Conservation (phyloP, 2,329 filamentous ascomycete species). For the Botrytis fabae region DNA sequence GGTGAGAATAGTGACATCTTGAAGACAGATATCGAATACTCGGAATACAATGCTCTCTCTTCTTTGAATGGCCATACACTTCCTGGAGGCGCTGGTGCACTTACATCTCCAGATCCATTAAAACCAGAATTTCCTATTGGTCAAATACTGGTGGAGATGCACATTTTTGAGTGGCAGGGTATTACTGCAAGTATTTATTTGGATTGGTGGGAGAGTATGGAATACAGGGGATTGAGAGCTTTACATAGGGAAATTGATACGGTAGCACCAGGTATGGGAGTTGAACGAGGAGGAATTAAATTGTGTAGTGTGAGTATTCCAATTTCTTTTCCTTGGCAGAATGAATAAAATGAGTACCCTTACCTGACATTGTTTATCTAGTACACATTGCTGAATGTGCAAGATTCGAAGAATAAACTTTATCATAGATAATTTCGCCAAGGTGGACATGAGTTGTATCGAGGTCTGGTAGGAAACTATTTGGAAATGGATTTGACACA, state of each 20-base stretch:
- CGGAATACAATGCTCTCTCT: slow-evolving; percentile 42
- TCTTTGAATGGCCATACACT: slow-evolving; percentile 30
- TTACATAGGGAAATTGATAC: slow-evolving; percentile 38
- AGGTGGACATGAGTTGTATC: not conserved
- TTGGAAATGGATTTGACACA: not conserved
- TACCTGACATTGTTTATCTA: not conserved
- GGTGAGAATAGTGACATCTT: slow-evolving; percentile 41
- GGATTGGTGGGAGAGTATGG: slow-evolving; percentile 39
- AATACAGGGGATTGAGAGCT: slow-evolving; percentile 36
- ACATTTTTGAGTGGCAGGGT: slow-evolving; percentile 31
- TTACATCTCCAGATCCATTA: slow-evolving; percentile 20
- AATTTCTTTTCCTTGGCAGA: not conserved
- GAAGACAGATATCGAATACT: slow-evolving; percentile 45
- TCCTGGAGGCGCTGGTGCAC: slow-evolving; percentile 9
- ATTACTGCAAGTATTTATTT: slow-evolving; percentile 33
- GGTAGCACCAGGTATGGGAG: slow-evolving; percentile 30
- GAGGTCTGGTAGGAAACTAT: no score
- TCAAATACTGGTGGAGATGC: slow-evolving; percentile 35
- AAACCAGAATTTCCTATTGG: slow-evolving; percentile 34
- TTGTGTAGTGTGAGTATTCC: slow-evolving; percentile 30
- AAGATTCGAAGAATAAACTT: slow-evolving; percentile 10
- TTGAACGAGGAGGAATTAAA: slow-evolving; percentile 30
- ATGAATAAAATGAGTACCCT: not conserved
- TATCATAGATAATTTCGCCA: not conserved
- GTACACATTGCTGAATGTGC: slow-evolving; percentile 12